Percentiles rank a stretch among this genome's conserved stretches.
phyloP scores from a whole-genome alignment of 2,329 filamentous ascomycete genomes.

The Zymoseptoria passerinii region DNA sequence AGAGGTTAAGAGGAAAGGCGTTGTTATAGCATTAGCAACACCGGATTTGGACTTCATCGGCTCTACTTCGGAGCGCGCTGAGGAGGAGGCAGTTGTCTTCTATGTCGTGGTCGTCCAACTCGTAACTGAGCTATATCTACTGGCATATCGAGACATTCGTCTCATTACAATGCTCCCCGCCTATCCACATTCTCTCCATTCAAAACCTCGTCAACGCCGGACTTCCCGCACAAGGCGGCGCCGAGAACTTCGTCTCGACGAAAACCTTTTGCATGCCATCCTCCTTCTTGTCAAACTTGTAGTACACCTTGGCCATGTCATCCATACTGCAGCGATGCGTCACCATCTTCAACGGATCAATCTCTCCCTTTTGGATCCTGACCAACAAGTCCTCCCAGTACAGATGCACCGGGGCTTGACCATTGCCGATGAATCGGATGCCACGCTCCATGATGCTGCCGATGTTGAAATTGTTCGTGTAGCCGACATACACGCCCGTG shows the following conservation, averaged over 20 bases:
- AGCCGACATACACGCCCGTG: conserved; percentile 62
- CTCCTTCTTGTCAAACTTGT: conserved; percentile 60
- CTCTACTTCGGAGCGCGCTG: too few species aligned
- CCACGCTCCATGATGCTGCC: conserved; percentile 79
- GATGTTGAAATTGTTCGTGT: conserved; percentile 74
- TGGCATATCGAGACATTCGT: not conserved
- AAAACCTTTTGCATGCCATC: conserved; percentile 77
- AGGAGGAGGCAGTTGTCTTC: too few species aligned
- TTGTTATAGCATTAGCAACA: too few species aligned
- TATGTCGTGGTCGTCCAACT: too few species aligned
- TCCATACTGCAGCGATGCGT: conserved; percentile 59
- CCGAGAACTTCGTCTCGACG: conserved; percentile 51
- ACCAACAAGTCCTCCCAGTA: conserved; percentile 75
- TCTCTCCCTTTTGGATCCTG: conserved; percentile 56
- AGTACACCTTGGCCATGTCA: conserved; percentile 45
- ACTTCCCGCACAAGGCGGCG: conserved; percentile 42
- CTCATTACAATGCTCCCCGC: not conserved
- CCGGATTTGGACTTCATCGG: too few species aligned
- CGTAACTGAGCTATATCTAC: not conserved
- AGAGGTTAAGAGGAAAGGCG: too few species aligned
- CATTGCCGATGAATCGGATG: conserved; percentile 66
- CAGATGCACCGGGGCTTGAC: conserved; percentile 66
- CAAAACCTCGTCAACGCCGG: conserved; percentile 44
- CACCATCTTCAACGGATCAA: conserved; percentile 73
- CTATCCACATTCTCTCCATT: not conserved